Evolutionary conservation across 2,329 filamentous ascomycete genomes (phyloP).

Genomic region (Biscogniauxia mediterranea): DNA sequence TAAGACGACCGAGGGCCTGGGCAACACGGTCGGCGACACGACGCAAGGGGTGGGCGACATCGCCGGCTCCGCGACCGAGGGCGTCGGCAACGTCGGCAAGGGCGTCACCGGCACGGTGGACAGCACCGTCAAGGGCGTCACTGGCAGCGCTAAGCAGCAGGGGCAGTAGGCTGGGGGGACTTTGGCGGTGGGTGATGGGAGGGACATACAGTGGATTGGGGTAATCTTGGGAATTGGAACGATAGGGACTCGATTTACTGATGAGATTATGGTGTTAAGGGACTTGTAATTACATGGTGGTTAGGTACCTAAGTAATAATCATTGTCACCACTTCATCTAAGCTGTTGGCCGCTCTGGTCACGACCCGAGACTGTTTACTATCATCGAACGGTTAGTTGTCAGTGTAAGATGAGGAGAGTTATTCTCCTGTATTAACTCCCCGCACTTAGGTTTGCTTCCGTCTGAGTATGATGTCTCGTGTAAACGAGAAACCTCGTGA

Average conservation of each 20-base stretch:
- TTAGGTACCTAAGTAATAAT: no score
- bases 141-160: constrained; percentile 16
- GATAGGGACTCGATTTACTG: background rate
- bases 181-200: background rate
- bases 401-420: no score
- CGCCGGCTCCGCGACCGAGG: constrained; percentile 30
- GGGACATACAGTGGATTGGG: background rate
- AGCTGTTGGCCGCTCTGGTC: no score
- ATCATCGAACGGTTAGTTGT: no score
- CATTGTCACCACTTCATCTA: no score
- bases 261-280: background rate
- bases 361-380: no score
- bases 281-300: no score
- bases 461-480: no score
- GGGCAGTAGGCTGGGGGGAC: background rate
- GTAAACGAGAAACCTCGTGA: no score
- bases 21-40: constrained; percentile 20
- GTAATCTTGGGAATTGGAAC: background rate
- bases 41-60: constrained; percentile 25
- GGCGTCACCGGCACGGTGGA: constrained; percentile 24
- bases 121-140: constrained; percentile 26
- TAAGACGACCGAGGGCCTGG: constrained; percentile 31
- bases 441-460: no score
- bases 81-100: constrained; percentile 33
- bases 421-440: no score